Conservation (phyloP, 441 rosid species). For the Raphanus hybrid region DNA sequence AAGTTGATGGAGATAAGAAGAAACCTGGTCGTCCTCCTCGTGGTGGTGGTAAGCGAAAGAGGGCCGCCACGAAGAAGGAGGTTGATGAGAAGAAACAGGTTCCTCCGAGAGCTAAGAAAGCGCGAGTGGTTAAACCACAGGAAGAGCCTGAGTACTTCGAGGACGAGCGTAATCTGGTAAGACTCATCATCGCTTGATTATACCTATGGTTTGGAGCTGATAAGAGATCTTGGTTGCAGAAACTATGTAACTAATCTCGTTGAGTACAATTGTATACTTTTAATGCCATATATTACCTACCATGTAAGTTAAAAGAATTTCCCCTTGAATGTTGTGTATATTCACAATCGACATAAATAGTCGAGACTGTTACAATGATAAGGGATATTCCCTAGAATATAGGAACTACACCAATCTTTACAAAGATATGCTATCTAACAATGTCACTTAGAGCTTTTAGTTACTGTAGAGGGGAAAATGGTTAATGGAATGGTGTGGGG, state of each 20-base stretch:
- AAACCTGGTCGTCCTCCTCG: constrained; percentile 38
- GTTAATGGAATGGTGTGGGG: background rate
- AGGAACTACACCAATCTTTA: too few species aligned
- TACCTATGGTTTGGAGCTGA: background rate
- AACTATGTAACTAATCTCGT: too few species aligned
- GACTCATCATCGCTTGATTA: background rate
- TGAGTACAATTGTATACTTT: too few species aligned
- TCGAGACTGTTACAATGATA: too few species aligned
- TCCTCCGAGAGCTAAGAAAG: constrained; percentile 56
- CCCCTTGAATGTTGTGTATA: too few species aligned
- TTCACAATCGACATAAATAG: too few species aligned
- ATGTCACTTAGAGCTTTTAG: background rate
- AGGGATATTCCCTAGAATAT: too few species aligned
- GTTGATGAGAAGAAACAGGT: constrained; percentile 26
- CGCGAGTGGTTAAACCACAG: constrained; percentile 52
- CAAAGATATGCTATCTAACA: constrained; percentile 2
- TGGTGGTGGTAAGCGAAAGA: constrained; percentile 40
- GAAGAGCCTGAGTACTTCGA: constrained; percentile 78
- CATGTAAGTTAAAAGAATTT: too few species aligned
- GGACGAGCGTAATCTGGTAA: constrained; percentile 84
- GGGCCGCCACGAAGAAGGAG: constrained; percentile 4
- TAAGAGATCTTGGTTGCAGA: background rate
- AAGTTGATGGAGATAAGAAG: constrained; percentile 32
- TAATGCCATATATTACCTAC: too few species aligned
- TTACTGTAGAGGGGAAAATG: background rate